Base-by-base conservation (phyloP, 2,329 filamentous ascomycete species). In the Aspergillus tamarii region DNA sequence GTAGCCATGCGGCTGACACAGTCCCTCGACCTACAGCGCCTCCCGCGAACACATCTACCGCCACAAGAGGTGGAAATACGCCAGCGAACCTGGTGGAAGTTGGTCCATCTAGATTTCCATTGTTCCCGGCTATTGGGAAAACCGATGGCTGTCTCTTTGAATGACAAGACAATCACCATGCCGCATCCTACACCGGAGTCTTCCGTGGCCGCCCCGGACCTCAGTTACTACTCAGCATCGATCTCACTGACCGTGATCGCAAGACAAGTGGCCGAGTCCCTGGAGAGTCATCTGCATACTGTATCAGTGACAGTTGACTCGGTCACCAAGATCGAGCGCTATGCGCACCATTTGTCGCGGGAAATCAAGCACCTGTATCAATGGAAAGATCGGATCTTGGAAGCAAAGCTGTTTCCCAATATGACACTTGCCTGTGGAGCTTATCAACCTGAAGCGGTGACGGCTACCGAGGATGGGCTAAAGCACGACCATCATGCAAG, bases 1-100 rank as follows among this genome's bases (percentile, higher is more conserved):
- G 55, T 71, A 4, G 68, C 62, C 19, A 59, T 71, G 11, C 65
- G 70, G 16, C 39, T 41, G 12, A 68, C 39, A n/a, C 39, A 41
- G 39, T 41, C 39, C 16, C 19, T 41, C 39, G 39, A n/a, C 7
- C 39, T 41, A 41, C 39, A 41, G 39, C 39, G 39, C 19, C 39
- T 41, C 39, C 16, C 39, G 1, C 9, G 39, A 41, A 41, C 39
- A 41, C 39, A n/a, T 41, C 39, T 41, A 19, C 39, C 39, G 39
- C 16, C 39, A 41, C 39, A n/a, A n/a, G 39, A 41, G 39, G 16
- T 1, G 8, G 39, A 41, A 41, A 19, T 9, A 41, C 39, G 39
- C 39, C 39, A 41, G 39, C 39, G 39, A 10, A 41, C n/a, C 39
- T 41, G 39, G 39, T 41, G 39, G 39, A 41, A 41, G 39, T 41